phyloP scores from a whole-genome alignment of 345 rosid genomes.

The Draba incana region DNA sequence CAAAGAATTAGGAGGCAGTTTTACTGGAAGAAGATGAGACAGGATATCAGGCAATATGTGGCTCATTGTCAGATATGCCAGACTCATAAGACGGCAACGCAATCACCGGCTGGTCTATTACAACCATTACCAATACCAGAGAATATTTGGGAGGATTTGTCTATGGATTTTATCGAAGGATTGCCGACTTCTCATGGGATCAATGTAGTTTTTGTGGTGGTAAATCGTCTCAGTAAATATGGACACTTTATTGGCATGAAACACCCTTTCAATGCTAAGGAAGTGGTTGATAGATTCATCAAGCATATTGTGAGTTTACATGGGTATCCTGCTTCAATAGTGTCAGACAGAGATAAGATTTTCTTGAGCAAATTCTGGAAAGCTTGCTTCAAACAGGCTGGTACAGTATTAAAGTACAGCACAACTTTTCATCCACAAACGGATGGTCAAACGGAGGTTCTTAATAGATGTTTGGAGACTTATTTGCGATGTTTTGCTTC shows the following conservation, averaged over 20 bases:
- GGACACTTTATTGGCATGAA: neutral
- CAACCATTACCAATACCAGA: neutral
- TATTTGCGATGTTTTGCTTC: neutral
- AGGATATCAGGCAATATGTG: neutral
- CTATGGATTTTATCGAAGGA: neutral
- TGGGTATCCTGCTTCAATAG: neutral
- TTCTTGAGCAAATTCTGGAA: neutral
- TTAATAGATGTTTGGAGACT: neutral
- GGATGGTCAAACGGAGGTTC: neutral
- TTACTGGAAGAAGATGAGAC: too few species aligned
- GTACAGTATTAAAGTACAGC: neutral
- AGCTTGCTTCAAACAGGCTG: neutral
- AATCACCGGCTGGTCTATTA: neutral
- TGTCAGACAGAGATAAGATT: neutral
- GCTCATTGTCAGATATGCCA: neutral
- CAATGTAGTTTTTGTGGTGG: neutral
- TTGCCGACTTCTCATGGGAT: neutral
- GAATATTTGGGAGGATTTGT: neutral
- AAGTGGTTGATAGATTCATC: neutral
- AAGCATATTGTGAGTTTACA: neutral
- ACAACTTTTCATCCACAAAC: neutral
- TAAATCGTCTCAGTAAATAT: slow-evolving; percentile 6
- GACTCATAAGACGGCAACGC: neutral
- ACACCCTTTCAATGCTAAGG: neutral
- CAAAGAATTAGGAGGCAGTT: too few species aligned